Base-by-base conservation (phyloP, 2,329 filamentous ascomycete species). In the Pseudogymnoascus sp. region DNA sequence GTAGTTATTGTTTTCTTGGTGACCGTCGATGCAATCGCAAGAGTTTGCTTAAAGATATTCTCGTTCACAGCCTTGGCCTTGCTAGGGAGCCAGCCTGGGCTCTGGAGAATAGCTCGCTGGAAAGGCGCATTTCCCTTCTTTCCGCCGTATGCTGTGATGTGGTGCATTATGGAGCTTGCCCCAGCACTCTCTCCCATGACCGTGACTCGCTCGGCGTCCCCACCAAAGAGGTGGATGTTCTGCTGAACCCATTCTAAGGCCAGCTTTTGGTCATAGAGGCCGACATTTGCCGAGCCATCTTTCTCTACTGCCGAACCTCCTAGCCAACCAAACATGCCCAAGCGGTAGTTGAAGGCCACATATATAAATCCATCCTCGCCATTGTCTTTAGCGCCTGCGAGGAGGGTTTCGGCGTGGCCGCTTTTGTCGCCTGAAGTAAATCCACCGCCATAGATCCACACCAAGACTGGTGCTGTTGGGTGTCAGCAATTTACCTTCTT, bases 231-330 rank as follows among this genome's bases (percentile, higher is more conserved):
- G 65, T 78, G 71, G 61, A 84, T 83, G 62, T 83, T 73, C 35
- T 77, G 68, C 61, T 81, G 76, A 3, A 85, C 75, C 83, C 83
- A 86, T 66, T 84, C 73, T 5, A 86, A 71, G 17, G 81, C 81
- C 15, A 83, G 72, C 9, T 79, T 74, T 67, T 85, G 82, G 63
- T 84, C 81, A 58, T 77, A 73, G 0, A 83, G 71, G 2, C 75
- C 81, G 6, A 75, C 76, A 66, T 84, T 84, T 2, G 78, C 71
- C 2, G 72, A 73, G 3, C 78, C 79, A 63, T 76, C 71, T 7
- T 60, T 66, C 35, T 76, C 73, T 41, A 79, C 71, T 21, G 70
- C 77, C 21, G 4, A 75, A 74, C 15, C 80, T 72, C 29, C 79
- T 11, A 72, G 68, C 58, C 67, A 70, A 5, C 72, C 71, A 26